Conservation (phyloP, 2,329 filamentous ascomycete species). For the Pseudofabraea citricarpa region DNA sequence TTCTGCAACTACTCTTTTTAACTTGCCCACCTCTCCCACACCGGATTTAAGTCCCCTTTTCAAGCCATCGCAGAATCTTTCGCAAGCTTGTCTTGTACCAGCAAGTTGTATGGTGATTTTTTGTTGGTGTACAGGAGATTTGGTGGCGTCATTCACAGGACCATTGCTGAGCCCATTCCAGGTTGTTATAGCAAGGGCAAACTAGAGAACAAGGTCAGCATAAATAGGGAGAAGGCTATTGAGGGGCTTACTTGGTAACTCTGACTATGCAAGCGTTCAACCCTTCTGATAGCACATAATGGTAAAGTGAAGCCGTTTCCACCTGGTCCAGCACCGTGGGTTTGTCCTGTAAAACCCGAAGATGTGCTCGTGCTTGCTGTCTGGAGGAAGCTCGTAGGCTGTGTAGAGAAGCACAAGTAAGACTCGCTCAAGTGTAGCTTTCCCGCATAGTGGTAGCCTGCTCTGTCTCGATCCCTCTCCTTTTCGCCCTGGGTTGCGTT, state of each 20-base stretch:
- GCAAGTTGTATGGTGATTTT: slow-evolving; percentile 89
- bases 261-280: slow-evolving; percentile 89
- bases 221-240: slow-evolving; percentile 27
- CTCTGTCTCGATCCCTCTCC: slow-evolving; percentile 54
- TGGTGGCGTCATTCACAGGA: slow-evolving; percentile 42
- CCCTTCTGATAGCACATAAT: slow-evolving; percentile 82
- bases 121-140: slow-evolving; percentile 53
- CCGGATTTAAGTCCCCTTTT: slow-evolving; percentile 85
- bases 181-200: slow-evolving; percentile 89
- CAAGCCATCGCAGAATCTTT: slow-evolving; percentile 92
- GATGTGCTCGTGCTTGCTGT: slow-evolving; percentile 76
- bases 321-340: slow-evolving; percentile 84
- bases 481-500: slow-evolving; percentile 68
- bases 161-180: slow-evolving; percentile 72
- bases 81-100: slow-evolving; percentile 82
- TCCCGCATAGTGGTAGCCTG: slow-evolving; percentile 82
- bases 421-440: slow-evolving; percentile 91
- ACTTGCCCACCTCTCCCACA: slow-evolving; percentile 80
- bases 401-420: slow-evolving; percentile 95
- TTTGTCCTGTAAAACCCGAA: slow-evolving; percentile 84
- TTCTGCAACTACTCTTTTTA: slow-evolving; percentile 73
- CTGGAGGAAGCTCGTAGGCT: slow-evolving; percentile 79
- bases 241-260: slow-evolving; percentile 60
- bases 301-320: slow-evolving; percentile 96
- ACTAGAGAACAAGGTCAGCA: slow-evolving; percentile 41